Conservation (phyloP, 73 alveolate genomes). For the Stentor coeruleus region DNA sequence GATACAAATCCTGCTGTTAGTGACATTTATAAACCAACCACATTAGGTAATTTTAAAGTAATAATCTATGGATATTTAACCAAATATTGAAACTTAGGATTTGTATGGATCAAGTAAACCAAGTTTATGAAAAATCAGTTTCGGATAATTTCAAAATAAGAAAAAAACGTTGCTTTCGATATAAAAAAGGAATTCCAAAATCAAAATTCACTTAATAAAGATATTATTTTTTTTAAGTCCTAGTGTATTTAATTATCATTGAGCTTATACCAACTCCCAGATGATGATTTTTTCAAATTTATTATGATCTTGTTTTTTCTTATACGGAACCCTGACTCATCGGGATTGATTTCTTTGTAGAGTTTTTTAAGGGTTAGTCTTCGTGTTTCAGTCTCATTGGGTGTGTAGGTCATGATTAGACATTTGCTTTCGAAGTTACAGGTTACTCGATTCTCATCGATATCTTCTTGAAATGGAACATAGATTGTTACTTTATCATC, state of each 20-base stretch:
- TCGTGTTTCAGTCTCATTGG: not conserved
- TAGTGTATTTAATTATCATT: not conserved
- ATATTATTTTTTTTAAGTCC: no score
- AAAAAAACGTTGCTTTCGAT: no score
- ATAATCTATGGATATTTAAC: no score
- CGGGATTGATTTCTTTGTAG: constrained; percentile 2
- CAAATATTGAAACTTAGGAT: no score
- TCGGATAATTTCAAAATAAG: no score
- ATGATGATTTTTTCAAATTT: not conserved
- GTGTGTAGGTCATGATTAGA: not conserved
- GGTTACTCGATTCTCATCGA: not conserved
- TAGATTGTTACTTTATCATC: constrained; percentile 6
- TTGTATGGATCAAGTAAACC: no score
- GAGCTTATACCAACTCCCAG: constrained; percentile 22
- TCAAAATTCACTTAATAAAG: no score
- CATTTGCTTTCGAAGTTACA: constrained; percentile 11
- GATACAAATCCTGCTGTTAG: no score
- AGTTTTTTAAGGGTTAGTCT: not conserved
- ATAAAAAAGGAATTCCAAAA: no score
- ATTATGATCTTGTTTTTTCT: constrained; percentile 13
- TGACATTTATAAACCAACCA: no score
- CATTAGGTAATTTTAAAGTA: no score
- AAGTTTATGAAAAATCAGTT: no score
- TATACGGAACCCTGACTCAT: not conserved
- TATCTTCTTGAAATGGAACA: not conserved